A percentile compares a stretch with the other conserved stretches of the same genome.
Conservation (phyloP, 148 eudicot genomes). For the Chenopodium berlandieri region DNA sequence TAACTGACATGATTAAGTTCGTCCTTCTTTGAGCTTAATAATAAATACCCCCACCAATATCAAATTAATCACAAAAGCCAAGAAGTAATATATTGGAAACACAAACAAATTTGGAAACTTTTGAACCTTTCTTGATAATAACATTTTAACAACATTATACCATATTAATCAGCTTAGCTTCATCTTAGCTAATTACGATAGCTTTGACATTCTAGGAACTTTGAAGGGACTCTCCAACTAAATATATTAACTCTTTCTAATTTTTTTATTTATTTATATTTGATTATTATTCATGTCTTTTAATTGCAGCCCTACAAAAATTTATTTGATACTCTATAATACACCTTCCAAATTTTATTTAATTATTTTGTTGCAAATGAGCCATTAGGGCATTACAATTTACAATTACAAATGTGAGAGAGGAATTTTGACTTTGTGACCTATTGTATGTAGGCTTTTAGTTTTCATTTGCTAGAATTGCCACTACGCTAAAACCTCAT, state of each 20-base stretch:
- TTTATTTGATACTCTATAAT: too few relatives aligned
- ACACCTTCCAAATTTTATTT: too few relatives aligned
- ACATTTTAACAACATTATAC: conserved; percentile 6
- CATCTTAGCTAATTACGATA: background rate
- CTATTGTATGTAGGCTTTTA: too few relatives aligned
- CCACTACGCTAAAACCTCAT: too few relatives aligned
- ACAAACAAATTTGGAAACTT: too few relatives aligned
- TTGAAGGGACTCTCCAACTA: background rate
- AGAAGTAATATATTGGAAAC: background rate
- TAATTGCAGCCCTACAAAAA: too few relatives aligned
- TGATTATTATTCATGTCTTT: background rate
- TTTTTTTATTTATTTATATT: background rate
- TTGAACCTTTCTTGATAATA: background rate
- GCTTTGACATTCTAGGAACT: conserved; percentile 1
- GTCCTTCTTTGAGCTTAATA: background rate
- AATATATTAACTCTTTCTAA: background rate
- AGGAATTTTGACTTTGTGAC: too few relatives aligned
- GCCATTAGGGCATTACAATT: too few relatives aligned
- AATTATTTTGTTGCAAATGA: too few relatives aligned
- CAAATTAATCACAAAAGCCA: background rate
- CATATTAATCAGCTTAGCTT: background rate
- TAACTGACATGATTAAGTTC: background rate
- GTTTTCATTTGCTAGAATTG: too few relatives aligned
- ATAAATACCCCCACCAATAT: background rate
- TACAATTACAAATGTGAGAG: too few relatives aligned